A percentile compares a stretch with the other conserved stretches of the same genome.
phyloP scores from a whole-genome alignment of 495 filamentous ascomycete genomes.

The Daldinia caldariorum region DNA sequence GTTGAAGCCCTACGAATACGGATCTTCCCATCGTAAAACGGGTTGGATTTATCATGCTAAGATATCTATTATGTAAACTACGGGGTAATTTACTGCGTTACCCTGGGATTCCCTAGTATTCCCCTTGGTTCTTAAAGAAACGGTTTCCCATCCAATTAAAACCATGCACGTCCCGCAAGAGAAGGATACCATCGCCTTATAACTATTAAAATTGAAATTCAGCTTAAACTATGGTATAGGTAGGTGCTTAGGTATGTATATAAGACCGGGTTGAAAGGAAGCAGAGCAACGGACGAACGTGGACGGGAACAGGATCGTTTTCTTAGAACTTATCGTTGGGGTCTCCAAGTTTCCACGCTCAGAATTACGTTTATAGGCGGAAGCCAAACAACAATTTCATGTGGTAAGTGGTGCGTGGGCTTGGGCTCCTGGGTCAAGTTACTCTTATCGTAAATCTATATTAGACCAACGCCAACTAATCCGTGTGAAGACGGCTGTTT shows the following conservation, averaged over 20 bases:
- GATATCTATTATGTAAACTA: slow-evolving; percentile 25
- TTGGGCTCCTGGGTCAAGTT: neutral
- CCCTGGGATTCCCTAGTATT: neutral
- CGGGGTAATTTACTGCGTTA: slow-evolving; percentile 6
- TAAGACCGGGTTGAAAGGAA: too few relatives aligned
- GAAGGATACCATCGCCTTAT: neutral
- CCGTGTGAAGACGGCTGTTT: neutral
- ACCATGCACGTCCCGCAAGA: neutral
- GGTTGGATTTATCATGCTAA: slow-evolving; percentile 15
- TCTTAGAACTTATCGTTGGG: too few relatives aligned
- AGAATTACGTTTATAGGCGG: neutral
- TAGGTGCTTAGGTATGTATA: too few relatives aligned
- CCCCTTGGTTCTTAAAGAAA: neutral
- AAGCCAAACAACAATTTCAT: neutral
- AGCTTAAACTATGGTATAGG: too few relatives aligned
- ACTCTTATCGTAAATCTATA: neutral
- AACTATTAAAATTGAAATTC: too few relatives aligned
- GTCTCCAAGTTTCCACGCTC: neutral
- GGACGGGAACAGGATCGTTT: too few relatives aligned
- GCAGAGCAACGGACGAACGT: too few relatives aligned
- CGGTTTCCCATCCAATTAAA: neutral
- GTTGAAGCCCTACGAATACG: slow-evolving; percentile 13
- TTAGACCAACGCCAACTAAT: neutral
- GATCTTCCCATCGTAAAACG: slow-evolving; percentile 8
- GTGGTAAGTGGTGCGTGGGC: neutral